phyloP scores from a whole-genome alignment of 2,329 filamentous ascomycete genomes.

The Talaromyces atroroseus region DNA sequence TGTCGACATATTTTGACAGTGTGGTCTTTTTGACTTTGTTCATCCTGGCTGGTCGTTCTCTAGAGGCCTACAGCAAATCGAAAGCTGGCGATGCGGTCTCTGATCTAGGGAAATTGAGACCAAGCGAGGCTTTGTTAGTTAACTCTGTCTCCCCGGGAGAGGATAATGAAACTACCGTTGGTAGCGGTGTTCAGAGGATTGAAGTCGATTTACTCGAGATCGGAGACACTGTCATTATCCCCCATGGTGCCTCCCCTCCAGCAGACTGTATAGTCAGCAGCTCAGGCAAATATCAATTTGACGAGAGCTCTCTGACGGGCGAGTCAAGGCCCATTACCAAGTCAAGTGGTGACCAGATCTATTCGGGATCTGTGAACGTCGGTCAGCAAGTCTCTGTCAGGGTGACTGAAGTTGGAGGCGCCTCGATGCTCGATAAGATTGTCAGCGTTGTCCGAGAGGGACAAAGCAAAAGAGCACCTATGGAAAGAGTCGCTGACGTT shows the following conservation, averaged over 20 bases:
- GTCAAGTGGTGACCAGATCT: conserved; percentile 37
- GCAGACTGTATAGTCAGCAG: conserved; percentile 64
- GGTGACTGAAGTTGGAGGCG: conserved; percentile 41
- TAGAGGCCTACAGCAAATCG: conserved; percentile 84
- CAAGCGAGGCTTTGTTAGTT: conserved; percentile 68
- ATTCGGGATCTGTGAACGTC: conserved; percentile 44
- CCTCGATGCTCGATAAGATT: conserved; percentile 48
- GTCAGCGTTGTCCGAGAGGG: conserved; percentile 46
- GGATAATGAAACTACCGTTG: conserved; percentile 13
- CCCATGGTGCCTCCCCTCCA: conserved; percentile 75
- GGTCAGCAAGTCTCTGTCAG: conserved; percentile 41
- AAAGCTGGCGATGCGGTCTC: conserved; percentile 83
- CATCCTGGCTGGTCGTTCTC: conserved; percentile 57
- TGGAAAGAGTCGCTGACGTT: conserved; percentile 44
- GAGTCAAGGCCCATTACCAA: conserved; percentile 45
- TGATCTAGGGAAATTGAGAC: conserved; percentile 69
- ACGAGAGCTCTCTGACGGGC: conserved; percentile 80
- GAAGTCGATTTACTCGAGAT: conserved; percentile 65
- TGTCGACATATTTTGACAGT: conserved; percentile 77
- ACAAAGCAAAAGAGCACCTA: conserved; percentile 44
- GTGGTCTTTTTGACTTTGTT: conserved; percentile 91
- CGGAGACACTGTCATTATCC: conserved; percentile 68
- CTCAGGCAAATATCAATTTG: conserved; percentile 62
- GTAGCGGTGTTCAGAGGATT: conserved; percentile 40
- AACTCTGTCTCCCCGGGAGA: background rate